Evolutionary conservation across 1,284 basidiomycete species (phyloP).

Genomic region (Cystobasidium sp.): DNA sequence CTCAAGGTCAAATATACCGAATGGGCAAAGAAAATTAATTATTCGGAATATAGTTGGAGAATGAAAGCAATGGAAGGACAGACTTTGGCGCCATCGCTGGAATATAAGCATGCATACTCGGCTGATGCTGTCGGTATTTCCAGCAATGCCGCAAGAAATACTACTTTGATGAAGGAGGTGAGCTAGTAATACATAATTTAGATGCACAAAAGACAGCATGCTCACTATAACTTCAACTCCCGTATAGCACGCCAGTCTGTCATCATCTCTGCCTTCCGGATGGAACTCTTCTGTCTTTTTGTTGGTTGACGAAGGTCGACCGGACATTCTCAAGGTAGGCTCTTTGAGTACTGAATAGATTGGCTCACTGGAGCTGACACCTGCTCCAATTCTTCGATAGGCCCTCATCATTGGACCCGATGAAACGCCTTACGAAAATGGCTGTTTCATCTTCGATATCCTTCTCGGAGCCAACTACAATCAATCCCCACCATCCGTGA

Average conservation of each 20-base stretch:
- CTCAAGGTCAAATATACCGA: constrained; percentile 19
- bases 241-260: constrained; percentile 78
- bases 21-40: constrained; percentile 33
- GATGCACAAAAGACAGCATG: neutral
- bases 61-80: neutral
- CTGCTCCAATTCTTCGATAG: neutral
- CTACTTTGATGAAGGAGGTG: constrained; percentile 90
- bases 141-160: constrained; percentile 77
- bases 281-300: constrained; percentile 90
- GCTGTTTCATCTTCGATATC: constrained; percentile 74
- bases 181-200: neutral
- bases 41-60: constrained; percentile 27
- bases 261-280: constrained; percentile 82
- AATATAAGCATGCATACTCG: constrained; percentile 79
- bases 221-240: neutral
- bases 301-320: constrained; percentile 80
- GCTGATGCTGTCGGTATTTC: constrained; percentile 77
- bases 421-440: constrained; percentile 77
- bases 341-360: neutral
- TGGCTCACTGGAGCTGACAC: neutral
- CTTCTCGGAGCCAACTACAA: constrained; percentile 83
- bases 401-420: constrained; percentile 62
- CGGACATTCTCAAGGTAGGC: constrained; percentile 76
- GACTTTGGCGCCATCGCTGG: neutral
- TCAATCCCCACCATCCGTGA: constrained; percentile 76